These are phyloP conservation scores for Trichoderma guizhouense DNA, from an alignment of 2,329 filamentous ascomycete species.

Conservation along the genomic window DNA sequence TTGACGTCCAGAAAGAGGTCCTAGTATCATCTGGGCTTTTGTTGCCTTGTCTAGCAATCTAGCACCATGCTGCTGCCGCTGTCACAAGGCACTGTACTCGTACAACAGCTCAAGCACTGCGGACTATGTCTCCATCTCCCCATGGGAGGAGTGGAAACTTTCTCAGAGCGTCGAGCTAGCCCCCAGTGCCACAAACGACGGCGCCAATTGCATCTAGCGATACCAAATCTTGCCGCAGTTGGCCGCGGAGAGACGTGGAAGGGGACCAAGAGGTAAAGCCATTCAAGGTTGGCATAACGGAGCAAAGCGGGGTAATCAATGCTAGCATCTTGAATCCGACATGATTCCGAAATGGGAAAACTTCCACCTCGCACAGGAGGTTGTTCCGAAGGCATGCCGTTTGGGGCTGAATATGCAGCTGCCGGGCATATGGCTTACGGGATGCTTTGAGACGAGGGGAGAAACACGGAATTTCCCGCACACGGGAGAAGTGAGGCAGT, in stretches of 20 bases:
- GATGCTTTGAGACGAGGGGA: neutral
- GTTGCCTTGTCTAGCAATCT: neutral
- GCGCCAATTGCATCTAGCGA: neutral
- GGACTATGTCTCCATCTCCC: neutral
- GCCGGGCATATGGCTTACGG: neutral
- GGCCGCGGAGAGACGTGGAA: neutral
- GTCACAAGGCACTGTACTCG: neutral
- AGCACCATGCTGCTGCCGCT: neutral
- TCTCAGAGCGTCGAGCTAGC: neutral
- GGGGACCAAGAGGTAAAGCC: neutral
- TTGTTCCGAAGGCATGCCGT: neutral
- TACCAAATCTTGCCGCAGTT: neutral
- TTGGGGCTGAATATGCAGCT: neutral
- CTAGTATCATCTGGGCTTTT: neutral
- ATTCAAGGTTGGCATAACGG: neutral
- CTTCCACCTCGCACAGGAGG: neutral
- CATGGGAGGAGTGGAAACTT: neutral
- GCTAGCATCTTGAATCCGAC: neutral
- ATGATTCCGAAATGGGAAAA: neutral
- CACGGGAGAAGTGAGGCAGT: neutral
- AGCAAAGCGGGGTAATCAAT: constrained; percentile 11
- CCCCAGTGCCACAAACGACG: neutral
- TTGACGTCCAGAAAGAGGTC: neutral
- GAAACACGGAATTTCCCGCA: neutral
- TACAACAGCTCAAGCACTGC: neutral